phyloP scores from a whole-genome alignment of 371 early-diverging fungal species.

The Rhizopus delemar region DNA sequence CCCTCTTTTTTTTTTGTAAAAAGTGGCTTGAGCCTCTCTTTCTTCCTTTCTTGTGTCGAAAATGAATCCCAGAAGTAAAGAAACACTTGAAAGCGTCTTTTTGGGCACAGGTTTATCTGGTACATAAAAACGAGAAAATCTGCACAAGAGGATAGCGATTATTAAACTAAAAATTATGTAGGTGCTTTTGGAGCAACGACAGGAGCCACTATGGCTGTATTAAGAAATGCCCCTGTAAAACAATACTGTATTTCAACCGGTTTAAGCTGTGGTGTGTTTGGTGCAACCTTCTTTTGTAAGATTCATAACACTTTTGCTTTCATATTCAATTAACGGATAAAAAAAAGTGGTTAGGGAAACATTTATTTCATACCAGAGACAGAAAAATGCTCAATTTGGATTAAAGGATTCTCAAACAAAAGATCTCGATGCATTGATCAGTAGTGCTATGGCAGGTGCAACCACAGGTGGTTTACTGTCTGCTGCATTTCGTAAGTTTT shows the following conservation, averaged over 20 bases:
- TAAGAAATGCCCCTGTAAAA: slow-evolving; percentile 39
- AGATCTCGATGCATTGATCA: slow-evolving; percentile 56
- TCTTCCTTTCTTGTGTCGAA: slow-evolving; percentile 2
- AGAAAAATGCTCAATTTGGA: slow-evolving; percentile 58
- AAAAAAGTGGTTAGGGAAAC: slow-evolving; percentile 50
- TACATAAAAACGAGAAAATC: not conserved
- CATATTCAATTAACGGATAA: not conserved
- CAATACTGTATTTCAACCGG: slow-evolving; percentile 40
- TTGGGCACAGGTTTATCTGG: slow-evolving; percentile 21
- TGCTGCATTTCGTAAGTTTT: slow-evolving; percentile 48
- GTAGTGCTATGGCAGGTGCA: slow-evolving; percentile 61
- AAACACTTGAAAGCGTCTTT: slow-evolving; percentile 21
- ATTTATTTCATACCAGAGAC: slow-evolving; percentile 54
- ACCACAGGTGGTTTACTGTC: slow-evolving; percentile 59
- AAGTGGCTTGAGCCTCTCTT: not conserved
- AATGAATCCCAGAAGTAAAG: slow-evolving; percentile 22
- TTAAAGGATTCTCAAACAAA: slow-evolving; percentile 59
- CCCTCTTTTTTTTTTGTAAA: too few species aligned
- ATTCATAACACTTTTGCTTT: not conserved
- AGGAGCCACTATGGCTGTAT: slow-evolving; percentile 52
- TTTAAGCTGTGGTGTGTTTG: slow-evolving; percentile 48
- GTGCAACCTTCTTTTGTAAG: slow-evolving; percentile 52
- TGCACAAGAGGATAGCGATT: not conserved
- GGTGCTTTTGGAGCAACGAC: slow-evolving; percentile 45
- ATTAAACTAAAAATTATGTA: not conserved